phyloP scores from a whole-genome alignment of 2,329 filamentous ascomycete genomes.

The Phaeosphaeria sp. region DNA sequence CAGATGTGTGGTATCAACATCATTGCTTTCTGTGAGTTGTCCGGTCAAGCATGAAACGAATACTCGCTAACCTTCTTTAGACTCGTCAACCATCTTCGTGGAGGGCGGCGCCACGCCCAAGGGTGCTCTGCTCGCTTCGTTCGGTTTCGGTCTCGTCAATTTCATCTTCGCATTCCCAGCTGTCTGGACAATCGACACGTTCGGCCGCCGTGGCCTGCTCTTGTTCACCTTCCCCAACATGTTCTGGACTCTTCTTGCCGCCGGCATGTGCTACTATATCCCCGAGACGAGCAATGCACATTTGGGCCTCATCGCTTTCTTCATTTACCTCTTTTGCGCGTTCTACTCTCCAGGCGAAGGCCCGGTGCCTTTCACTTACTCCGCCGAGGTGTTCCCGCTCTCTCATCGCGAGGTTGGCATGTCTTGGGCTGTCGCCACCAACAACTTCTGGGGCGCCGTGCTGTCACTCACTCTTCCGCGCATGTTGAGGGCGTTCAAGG shows the following conservation, averaged over 20 bases:
- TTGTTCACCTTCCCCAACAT: slow-evolving; percentile 59
- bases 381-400: slow-evolving; percentile 70
- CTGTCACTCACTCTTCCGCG: slow-evolving; percentile 69
- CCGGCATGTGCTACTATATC: slow-evolving; percentile 62
- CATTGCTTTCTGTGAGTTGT: slow-evolving; percentile 62
- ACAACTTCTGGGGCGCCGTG: slow-evolving; percentile 65
- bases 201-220: slow-evolving; percentile 59
- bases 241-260: slow-evolving; percentile 55
- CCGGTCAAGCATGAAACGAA: too few relatives aligned
- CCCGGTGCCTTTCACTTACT: slow-evolving; percentile 54
- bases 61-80: too few relatives aligned
- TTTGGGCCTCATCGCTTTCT: slow-evolving; percentile 60
- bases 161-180: slow-evolving; percentile 66
- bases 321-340: slow-evolving; percentile 62
- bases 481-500: slow-evolving; percentile 59
- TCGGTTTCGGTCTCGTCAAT: slow-evolving; percentile 65
- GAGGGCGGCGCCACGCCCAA: slow-evolving; percentile 53
- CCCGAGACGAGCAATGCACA: slow-evolving; percentile 49
- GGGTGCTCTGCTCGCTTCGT: slow-evolving; percentile 59
- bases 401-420: slow-evolving; percentile 76
- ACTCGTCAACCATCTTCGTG: slow-evolving; percentile 58
- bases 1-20: slow-evolving; percentile 64
- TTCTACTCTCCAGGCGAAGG: slow-evolving; percentile 47
- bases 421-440: slow-evolving; percentile 72
- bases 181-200: slow-evolving; percentile 61